Base-by-base conservation (phyloP, 2,329 filamentous ascomycete species). In the Hymenoscyphus fructigenus region DNA sequence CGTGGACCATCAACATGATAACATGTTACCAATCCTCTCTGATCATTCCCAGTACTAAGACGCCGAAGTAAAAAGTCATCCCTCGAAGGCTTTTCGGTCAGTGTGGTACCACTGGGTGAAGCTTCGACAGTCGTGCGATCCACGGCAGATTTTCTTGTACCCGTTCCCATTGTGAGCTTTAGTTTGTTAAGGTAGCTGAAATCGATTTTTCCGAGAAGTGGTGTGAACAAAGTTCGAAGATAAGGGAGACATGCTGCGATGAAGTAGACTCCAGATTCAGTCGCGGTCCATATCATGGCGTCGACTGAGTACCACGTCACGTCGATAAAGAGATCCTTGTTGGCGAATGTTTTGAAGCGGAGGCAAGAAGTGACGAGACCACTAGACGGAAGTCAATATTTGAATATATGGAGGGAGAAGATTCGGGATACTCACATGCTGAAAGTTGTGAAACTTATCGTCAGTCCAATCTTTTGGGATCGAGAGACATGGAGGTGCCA, bases 401-500 rank as follows among this genome's bases (percentile, higher is more conserved):
- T n/a, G 5, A 29, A 5, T 14, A 9, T 9, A 29, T 9, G 15
- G 56, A 14, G 23, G 6, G 14, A n/a, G n/a, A 55, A 23, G n/a
- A 12, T 23, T 9, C 2, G 5, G 17, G 7, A 26, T 57, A 72
- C 78, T 61, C 70, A 79, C 78, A 81, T 82, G 65, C 77, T 78
- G 6, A 79, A 79, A 3, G 81, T 75, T 20, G 76, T 67, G 50
- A 83, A 83, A 4, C 79, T 79, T 12, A 81, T 66, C 0, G 77
- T 78, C 12, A 83, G 67, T 44, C 77, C 80, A 14, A 80, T 69
- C 70, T 82, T 82, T 34, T 82, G 79, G 0, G 71, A 64, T 55
- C 64, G 76, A 9, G 75, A 73, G 14, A 82, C 69, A 50, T 80
- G 77, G 17, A 83, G 71, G 58, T 77, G 77, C 80, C 80, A 82